Evolutionary conservation across 352 stramenopile species (phyloP).

Genomic region (Globisporangium orthogonon): DNA sequence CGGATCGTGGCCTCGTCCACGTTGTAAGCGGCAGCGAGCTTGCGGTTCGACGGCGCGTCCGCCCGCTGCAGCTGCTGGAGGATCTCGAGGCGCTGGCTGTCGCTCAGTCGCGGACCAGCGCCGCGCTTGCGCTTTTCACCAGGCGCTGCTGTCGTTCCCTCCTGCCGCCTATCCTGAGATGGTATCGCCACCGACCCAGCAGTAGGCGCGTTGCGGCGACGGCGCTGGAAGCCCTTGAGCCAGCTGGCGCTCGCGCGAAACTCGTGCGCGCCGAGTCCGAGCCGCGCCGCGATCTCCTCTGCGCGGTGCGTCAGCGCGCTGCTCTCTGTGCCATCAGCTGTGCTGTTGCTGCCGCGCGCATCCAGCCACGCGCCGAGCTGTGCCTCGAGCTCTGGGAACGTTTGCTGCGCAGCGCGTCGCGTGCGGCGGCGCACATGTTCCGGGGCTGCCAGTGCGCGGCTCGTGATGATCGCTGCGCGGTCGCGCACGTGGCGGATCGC

Average conservation of each 20-base stretch:
- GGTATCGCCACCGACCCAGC: no score
- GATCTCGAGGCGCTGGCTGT: conserved; percentile 13
- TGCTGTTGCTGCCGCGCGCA: neutral
- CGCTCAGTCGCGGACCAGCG: conserved; percentile 10
- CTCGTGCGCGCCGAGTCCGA: conserved; percentile 9
- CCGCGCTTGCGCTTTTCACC: conserved; percentile 12
- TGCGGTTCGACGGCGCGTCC: conserved; percentile 9
- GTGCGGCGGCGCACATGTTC: conserved; percentile 11
- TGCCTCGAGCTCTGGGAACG: conserved; percentile 12
- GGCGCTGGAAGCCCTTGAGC: conserved; percentile 11
- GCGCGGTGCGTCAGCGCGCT: conserved; percentile 7
- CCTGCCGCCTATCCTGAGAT: neutral
- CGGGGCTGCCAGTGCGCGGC: conserved; percentile 7
- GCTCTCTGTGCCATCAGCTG: neutral
- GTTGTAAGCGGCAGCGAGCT: conserved; percentile 8
- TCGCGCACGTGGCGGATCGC: conserved; percentile 15
- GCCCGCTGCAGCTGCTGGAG: conserved; percentile 7
- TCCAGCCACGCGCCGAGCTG: conserved; percentile 7
- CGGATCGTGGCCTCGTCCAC: conserved; percentile 14
- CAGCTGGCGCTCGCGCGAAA: conserved; percentile 10
- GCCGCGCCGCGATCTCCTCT: conserved; percentile 3
- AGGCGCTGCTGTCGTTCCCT: neutral
- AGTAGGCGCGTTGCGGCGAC: neutral
- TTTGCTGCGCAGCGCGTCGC: conserved; percentile 10
- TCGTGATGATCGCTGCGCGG: conserved; percentile 8